Evolutionary conservation across 352 stramenopile species (phyloP), one percentile per base, ranked within the genome.

Genomic region (Globisporangium acanthophoron): DNA sequence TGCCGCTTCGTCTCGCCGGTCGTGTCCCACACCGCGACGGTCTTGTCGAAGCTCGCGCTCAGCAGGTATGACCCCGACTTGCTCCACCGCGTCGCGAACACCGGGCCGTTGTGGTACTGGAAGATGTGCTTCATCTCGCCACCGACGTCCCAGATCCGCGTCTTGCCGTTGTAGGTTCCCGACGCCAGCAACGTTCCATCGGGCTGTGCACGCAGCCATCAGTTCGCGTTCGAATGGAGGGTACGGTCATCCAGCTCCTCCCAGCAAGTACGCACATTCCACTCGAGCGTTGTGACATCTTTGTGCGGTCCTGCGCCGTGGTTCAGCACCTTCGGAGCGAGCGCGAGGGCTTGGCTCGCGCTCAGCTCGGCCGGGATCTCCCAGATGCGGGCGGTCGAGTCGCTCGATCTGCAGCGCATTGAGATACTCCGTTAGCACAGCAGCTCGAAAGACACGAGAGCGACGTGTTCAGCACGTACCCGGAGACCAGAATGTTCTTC

Each of bases 231-330:
- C 11, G 12, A 40, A 11, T 40, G 35, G 12, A 13, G 37, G 3
- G 12, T 18, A 5, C 37, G 5, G 3, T 43, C 37, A 27, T 27
- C 1, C 33, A 39, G 33, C 9, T 39, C 33, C 29, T 53, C 15
- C 4, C 12, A 39, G 3, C 59, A 44, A 21, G 2, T 16, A 88
- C 85, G 65, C 66, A 97, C 90, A 54, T 90, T 98, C 96, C 96
- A 99, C 76, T 98, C 96, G 43, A 99, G 76, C 48, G 96, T 99
- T 47, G 96, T 99, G 7, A 99, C 96, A 70, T 99, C 96, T 68
- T 98, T 99, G 67, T 98, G 96, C 31, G 89, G 70, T 35, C 93
- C 87, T 31, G 92, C 83, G 52, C 92, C 86, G 55, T 94, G 84
- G 53, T 78, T 74, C 43, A 94, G 61, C 29, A 94, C 78, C 45